Conservation (phyloP, 257 asterid genomes). For the Lycium ferocissimum region DNA sequence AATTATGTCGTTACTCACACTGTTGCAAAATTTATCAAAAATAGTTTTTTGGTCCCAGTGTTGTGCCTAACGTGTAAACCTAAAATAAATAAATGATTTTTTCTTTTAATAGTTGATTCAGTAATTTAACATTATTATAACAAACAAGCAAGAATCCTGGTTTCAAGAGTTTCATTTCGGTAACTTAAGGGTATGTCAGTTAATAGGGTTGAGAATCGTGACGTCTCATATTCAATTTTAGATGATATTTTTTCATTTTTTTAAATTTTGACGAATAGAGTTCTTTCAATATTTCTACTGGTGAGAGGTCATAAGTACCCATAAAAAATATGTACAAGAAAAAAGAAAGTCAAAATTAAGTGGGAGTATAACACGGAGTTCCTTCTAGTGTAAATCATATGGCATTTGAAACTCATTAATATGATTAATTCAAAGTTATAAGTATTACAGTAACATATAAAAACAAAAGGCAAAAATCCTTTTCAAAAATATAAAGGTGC, state of each 20-base stretch:
- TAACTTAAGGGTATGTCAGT: no score
- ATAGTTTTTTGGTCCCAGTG: neutral
- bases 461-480: neutral
- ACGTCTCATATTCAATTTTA: no score
- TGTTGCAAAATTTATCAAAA: neutral
- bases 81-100: no score
- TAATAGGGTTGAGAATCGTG: no score
- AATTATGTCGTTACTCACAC: neutral
- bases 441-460: neutral
- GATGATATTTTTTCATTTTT: no score
- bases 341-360: neutral
- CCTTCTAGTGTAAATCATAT: neutral
- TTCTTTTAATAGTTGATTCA: neutral
- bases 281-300: no score
- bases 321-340: no score
- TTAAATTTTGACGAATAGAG: no score
- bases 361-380: neutral
- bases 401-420: neutral
- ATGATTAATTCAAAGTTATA: neutral
- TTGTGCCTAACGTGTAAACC: neutral
- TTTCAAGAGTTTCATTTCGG: no score
- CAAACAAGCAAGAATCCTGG: no score
- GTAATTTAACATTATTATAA: neutral
- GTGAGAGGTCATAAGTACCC: no score
- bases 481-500: neutral